These are phyloP conservation scores for Gleditsia sinensis DNA, from an alignment of 306 rosid species.

Conservation along the genomic window DNA sequence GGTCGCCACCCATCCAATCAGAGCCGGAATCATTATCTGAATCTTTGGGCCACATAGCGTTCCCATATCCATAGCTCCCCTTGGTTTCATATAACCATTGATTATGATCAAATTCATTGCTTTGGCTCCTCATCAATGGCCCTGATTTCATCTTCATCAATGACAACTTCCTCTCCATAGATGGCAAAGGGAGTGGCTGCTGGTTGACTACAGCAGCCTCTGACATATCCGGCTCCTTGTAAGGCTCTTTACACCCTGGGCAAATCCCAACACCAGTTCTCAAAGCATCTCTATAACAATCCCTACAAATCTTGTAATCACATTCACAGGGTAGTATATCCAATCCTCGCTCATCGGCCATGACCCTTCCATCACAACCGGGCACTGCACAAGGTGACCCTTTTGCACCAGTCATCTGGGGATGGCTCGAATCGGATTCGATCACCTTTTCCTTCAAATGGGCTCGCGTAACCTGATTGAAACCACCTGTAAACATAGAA, in stretches of 20 bases:
- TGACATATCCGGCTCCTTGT: constrained; percentile 36
- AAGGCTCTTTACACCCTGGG: constrained; percentile 59
- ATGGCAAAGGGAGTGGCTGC: constrained; percentile 34
- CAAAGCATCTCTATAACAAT: constrained; percentile 61
- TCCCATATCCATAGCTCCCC: constrained; percentile 77
- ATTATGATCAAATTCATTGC: constrained; percentile 57
- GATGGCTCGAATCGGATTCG: constrained; percentile 63
- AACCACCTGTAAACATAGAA: constrained; percentile 74
- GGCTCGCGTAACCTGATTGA: constrained; percentile 58
- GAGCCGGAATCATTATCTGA: constrained; percentile 40
- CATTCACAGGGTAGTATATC: constrained; percentile 71
- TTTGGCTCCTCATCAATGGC: constrained; percentile 41
- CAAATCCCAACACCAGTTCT: constrained; percentile 58
- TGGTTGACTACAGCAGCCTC: constrained; percentile 24
- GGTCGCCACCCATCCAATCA: constrained; percentile 65
- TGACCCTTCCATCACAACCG: constrained; percentile 62
- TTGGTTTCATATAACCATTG: constrained; percentile 70
- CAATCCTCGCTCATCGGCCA: constrained; percentile 66
- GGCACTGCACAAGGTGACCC: constrained; percentile 60
- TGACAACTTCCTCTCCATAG: constrained; percentile 63
- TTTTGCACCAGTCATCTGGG: constrained; percentile 69
- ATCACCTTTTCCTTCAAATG: constrained; percentile 67
- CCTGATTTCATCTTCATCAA: constrained; percentile 52
- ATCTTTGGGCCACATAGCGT: constrained; percentile 75
- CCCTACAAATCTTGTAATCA: constrained; percentile 65